Conservation (phyloP, 257 asterid genomes). For the Solanum dulcamara region DNA sequence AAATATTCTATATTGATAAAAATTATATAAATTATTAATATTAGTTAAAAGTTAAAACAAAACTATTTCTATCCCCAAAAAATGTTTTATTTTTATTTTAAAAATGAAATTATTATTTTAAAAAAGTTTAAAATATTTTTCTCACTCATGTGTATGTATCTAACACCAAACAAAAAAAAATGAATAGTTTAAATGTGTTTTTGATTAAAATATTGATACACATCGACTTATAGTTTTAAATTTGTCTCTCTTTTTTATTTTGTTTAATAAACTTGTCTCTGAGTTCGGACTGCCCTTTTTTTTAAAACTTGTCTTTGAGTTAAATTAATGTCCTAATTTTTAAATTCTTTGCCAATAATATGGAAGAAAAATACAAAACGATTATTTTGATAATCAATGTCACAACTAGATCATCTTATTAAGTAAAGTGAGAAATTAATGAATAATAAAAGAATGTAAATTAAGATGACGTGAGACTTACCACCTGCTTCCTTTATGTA, state of each 20-base stretch:
- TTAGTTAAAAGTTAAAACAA: too few relatives aligned
- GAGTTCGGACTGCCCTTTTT: too few relatives aligned
- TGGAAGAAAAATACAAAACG: background rate
- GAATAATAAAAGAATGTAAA: background rate
- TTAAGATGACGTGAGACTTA: background rate
- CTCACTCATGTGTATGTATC: too few relatives aligned
- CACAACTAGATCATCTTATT: background rate
- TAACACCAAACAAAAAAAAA: too few relatives aligned
- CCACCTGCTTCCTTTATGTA: background rate
- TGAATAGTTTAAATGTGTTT: too few relatives aligned
- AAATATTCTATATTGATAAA: too few relatives aligned
- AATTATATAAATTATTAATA: too few relatives aligned
- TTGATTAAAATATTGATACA: background rate
- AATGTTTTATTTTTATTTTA: too few relatives aligned
- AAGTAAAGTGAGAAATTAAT: background rate
- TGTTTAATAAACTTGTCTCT: background rate
- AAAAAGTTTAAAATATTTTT: too few relatives aligned
- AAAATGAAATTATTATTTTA: too few relatives aligned
- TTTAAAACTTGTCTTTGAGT: background rate
- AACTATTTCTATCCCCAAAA: too few relatives aligned
- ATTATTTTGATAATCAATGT: background rate
- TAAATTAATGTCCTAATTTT: background rate
- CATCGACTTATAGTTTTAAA: background rate
- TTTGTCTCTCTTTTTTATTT: background rate
- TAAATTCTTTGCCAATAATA: background rate